A percentile compares a stretch with the other conserved stretches of the same genome.
Evolutionary conservation across 1,139 yeast species (phyloP).

Genomic region (Chernovozyma sophiae-reginae): DNA sequence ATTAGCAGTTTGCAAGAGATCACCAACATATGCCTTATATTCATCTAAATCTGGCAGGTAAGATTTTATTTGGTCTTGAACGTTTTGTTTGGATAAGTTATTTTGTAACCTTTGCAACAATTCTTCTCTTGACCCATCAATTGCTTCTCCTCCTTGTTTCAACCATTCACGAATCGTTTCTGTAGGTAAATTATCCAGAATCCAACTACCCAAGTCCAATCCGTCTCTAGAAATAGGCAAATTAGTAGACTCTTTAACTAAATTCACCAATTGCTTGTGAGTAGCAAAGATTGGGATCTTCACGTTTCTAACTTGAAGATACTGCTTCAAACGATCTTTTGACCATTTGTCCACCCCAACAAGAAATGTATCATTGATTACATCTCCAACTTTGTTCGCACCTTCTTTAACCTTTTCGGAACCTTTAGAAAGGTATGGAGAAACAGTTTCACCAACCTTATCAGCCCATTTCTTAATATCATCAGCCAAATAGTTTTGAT

Average conservation of each 20-base stretch:
- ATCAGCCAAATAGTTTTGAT: slow-evolving; percentile 33
- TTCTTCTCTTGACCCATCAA: slow-evolving; percentile 24
- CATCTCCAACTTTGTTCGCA: slow-evolving; percentile 20
- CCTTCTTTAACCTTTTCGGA: slow-evolving; percentile 12
- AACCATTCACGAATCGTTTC: slow-evolving; percentile 23
- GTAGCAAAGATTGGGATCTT: slow-evolving; percentile 43
- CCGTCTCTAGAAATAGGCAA: slow-evolving; percentile 25
- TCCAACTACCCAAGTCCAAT: slow-evolving; percentile 11
- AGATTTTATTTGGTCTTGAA: slow-evolving; percentile 14
- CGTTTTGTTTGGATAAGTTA: slow-evolving; percentile 8
- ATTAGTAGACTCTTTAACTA: slow-evolving; percentile 44
- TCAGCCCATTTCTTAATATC: slow-evolving; percentile 39
- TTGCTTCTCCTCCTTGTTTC: slow-evolving; percentile 18
- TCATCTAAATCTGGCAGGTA: slow-evolving; percentile 18
- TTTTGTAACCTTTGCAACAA: slow-evolving; percentile 14
- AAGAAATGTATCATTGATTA: slow-evolving; percentile 43
- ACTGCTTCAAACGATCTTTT: slow-evolving; percentile 45
- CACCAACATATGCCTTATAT: slow-evolving; percentile 12
- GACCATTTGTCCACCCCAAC: slow-evolving; percentile 46
- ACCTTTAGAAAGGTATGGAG: slow-evolving; percentile 24
- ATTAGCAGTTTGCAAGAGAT: slow-evolving; percentile 1
- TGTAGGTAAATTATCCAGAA: slow-evolving; percentile 18
- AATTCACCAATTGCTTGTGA: slow-evolving; percentile 41
- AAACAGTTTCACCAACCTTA: slow-evolving; percentile 19
- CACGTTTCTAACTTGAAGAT: slow-evolving; percentile 49